These are phyloP conservation scores for Spathaspora girioi DNA, from an alignment of 805 yeast genomes.

Conservation along the genomic window DNA sequence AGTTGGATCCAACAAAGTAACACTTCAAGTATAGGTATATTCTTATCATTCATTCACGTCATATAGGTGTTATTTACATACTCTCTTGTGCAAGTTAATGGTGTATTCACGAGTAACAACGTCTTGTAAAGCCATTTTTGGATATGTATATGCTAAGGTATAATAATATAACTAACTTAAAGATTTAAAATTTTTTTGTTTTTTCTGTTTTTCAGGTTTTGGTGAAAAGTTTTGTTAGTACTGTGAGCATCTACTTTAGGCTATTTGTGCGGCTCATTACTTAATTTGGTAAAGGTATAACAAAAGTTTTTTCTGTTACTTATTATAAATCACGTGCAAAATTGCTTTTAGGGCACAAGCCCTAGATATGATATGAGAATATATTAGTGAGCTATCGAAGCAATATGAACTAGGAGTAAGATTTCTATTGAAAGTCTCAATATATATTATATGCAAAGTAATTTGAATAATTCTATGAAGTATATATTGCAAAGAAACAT, in stretches of 20 bases:
- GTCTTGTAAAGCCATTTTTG: constrained; percentile 87
- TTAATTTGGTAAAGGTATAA: too few species aligned
- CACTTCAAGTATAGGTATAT: too few species aligned
- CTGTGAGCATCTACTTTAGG: not conserved
- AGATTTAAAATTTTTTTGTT: not conserved
- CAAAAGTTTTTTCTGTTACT: too few species aligned
- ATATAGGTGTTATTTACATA: constrained; percentile 46
- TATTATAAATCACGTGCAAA: not conserved
- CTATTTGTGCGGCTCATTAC: not conserved
- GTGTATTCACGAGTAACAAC: constrained; percentile 99
- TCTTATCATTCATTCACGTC: not conserved
- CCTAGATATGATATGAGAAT: too few species aligned
- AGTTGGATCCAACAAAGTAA: too few species aligned
- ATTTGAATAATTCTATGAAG: too few species aligned
- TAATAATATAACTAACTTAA: not conserved
- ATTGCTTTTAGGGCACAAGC: not conserved
- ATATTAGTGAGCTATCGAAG: too few species aligned
- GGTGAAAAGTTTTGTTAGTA: not conserved
- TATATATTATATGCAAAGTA: too few species aligned
- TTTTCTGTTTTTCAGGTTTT: not conserved
- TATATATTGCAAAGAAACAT: too few species aligned
- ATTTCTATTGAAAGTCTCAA: too few species aligned
- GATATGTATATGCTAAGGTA: constrained; percentile 1
- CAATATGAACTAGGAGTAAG: too few species aligned
- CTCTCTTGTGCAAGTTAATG: constrained; percentile 99